Conservation (phyloP, 2,329 filamentous ascomycete species). For the Calonectria naviculata region DNA sequence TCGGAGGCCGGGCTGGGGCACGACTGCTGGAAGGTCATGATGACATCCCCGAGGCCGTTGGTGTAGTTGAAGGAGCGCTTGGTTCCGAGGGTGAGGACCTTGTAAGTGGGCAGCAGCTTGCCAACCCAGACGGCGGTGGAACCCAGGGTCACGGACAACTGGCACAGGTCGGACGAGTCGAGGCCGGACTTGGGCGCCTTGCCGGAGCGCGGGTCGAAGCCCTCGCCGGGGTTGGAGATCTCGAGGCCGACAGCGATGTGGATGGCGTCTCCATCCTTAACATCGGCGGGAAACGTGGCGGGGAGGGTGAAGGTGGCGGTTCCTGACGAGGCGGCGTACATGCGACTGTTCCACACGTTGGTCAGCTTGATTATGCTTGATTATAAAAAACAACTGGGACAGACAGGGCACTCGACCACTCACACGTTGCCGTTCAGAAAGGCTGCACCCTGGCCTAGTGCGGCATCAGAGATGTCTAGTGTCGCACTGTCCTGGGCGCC, state of each 20-base stretch:
- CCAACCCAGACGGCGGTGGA: slow-evolving; percentile 7
- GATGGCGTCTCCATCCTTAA: slow-evolving; percentile 9
- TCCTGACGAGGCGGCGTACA: neutral
- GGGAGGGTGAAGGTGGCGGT: neutral
- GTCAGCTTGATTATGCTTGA: neutral
- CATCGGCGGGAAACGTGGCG: neutral
- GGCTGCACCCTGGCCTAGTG: neutral
- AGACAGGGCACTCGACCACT: neutral
- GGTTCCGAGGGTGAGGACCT: neutral
- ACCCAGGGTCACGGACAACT: neutral
- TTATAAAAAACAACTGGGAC: neutral
- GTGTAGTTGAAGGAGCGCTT: slow-evolving; percentile 2
- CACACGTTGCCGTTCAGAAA: neutral
- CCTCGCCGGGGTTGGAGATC: slow-evolving; percentile 5
- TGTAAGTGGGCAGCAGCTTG: slow-evolving; percentile 3
- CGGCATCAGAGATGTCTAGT: neutral
- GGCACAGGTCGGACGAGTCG: neutral
- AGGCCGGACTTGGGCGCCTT: slow-evolving; percentile 5
- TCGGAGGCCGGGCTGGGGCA: neutral
- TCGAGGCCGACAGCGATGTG: slow-evolving; percentile 4
- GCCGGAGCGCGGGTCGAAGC: slow-evolving; percentile 5
- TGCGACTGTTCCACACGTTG: neutral
- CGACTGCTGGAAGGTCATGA: neutral
- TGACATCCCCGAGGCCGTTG: neutral
- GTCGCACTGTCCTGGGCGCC: neutral